Conservation (phyloP, 176 grass and related monocot genomes). For the Elymus sibiricus region DNA sequence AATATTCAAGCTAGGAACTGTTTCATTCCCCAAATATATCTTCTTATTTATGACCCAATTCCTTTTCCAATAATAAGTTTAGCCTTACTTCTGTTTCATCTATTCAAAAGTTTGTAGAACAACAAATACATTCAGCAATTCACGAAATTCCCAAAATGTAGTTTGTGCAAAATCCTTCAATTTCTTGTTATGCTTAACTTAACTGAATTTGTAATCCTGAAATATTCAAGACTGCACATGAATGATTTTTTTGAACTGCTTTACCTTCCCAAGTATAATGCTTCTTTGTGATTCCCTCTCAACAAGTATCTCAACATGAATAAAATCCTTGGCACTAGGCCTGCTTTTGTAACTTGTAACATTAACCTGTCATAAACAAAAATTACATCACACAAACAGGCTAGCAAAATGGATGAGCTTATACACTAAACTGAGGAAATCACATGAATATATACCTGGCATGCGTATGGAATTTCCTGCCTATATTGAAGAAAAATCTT, state of each 20-base stretch:
- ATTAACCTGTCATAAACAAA: constrained; percentile 55
- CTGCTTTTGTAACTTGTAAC: constrained; percentile 82
- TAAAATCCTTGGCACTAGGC: constrained; percentile 84
- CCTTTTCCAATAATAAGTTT: neutral
- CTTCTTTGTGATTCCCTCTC: constrained; percentile 91
- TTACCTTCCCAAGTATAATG: constrained; percentile 94
- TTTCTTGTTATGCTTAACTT: neutral
- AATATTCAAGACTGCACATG: neutral
- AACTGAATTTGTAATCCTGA: neutral
- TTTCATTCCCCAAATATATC: neutral
- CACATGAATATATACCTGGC: constrained; percentile 55
- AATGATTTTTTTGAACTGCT: neutral
- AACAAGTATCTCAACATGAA: constrained; percentile 95
- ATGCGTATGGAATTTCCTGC: constrained; percentile 92
- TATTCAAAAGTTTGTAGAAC: neutral
- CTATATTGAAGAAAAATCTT: constrained; percentile 95
- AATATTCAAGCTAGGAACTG: neutral
- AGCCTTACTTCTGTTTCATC: neutral
- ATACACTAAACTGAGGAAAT: neutral
- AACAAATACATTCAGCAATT: neutral
- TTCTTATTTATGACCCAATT: neutral
- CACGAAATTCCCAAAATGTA: neutral
- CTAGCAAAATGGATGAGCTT: constrained; percentile 11
- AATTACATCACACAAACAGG: neutral
- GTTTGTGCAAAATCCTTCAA: neutral